phyloP scores from a whole-genome alignment of 306 rosid species.

The Vicia villosa region DNA sequence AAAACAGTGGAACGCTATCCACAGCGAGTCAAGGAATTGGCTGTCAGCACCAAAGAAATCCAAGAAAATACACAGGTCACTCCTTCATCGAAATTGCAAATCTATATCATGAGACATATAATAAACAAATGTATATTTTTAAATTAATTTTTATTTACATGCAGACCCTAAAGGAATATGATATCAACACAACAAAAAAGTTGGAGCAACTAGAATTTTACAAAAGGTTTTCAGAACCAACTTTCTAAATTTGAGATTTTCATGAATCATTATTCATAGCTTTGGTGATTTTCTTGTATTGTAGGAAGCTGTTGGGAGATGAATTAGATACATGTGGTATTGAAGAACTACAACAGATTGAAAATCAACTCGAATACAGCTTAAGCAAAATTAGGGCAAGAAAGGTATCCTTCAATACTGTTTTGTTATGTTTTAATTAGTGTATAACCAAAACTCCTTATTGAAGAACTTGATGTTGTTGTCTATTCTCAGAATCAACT shows the following conservation, averaged over 20 bases:
- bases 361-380: conserved; percentile 76
- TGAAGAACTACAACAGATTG: conserved; percentile 64
- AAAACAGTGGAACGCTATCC: conserved; percentile 82
- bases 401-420: conserved; percentile 53
- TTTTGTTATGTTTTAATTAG: neutral
- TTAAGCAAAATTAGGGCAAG: conserved; percentile 71
- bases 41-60: conserved; percentile 32
- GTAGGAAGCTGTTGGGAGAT: conserved; percentile 81
- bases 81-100: neutral
- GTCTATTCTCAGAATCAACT: conserved; percentile 55
- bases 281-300: conserved; percentile 11
- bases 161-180: conserved; percentile 54
- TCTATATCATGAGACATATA: neutral
- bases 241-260: neutral
- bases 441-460: conserved; percentile 21
- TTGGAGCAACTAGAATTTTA: conserved; percentile 65
- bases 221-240: conserved; percentile 48
- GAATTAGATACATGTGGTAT: conserved; percentile 61
- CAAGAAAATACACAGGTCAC: conserved; percentile 61
- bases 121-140: neutral
- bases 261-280: neutral
- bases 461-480: conserved; percentile 24
- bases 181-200: conserved; percentile 51
- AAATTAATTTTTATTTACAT: conserved; percentile 5
- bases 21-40: conserved; percentile 55